Evolutionary conservation across 257 asterid species (phyloP).

Genomic region (Solanum piurae): DNA sequence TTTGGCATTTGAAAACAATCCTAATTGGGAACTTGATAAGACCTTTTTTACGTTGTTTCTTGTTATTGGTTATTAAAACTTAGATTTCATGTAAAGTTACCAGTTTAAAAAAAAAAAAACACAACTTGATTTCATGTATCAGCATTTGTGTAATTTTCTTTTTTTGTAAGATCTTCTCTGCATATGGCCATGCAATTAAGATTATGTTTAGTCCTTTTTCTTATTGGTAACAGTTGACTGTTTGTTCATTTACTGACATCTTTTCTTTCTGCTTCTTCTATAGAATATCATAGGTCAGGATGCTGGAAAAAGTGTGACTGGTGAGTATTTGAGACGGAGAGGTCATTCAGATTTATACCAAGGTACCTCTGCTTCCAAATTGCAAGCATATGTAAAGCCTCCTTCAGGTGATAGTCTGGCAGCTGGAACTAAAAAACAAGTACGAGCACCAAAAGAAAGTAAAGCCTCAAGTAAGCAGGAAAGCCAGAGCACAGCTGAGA

Average conservation of each 20-base stretch:
- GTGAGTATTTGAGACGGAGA: slow-evolving; percentile 71
- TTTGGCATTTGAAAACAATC: not conserved
- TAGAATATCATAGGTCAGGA: slow-evolving; percentile 91
- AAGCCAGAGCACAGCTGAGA: slow-evolving; percentile 21
- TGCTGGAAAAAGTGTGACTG: slow-evolving; percentile 53
- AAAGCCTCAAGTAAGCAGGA: slow-evolving; percentile 26
- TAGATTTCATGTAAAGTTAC: not conserved
- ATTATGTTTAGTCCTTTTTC: not conserved
- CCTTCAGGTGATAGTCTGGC: slow-evolving; percentile 36
- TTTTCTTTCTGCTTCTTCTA: not conserved
- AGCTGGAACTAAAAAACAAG: slow-evolving; percentile 36
- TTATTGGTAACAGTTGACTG: not conserved
- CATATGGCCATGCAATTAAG: not conserved
- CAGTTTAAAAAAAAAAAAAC: not conserved
- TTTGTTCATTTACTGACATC: not conserved
- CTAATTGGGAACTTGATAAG: not conserved
- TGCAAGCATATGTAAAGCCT: slow-evolving; percentile 78
- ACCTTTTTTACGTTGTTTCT: not conserved
- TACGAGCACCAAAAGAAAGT: slow-evolving; percentile 45
- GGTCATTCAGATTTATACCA: slow-evolving; percentile 38
- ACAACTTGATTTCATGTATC: not conserved
- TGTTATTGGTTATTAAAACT: not conserved
- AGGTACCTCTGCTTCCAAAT: slow-evolving; percentile 34
- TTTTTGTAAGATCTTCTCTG: not conserved
- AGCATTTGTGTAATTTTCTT: not conserved